Conservation (phyloP, 2,329 filamentous ascomycete genomes). For the Cytospora chrysosperma region DNA sequence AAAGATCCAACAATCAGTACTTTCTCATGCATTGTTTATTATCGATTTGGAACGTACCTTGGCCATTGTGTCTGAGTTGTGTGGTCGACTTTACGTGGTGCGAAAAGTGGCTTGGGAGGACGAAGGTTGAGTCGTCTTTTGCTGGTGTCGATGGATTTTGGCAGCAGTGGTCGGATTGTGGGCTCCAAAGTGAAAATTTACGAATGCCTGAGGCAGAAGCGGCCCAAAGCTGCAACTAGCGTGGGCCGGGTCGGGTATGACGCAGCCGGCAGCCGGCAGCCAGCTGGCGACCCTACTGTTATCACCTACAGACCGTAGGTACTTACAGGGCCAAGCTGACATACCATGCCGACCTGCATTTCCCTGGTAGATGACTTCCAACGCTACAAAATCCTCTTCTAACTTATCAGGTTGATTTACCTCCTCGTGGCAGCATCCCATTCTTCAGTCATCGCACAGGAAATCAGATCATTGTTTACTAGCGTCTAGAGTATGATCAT, state of each 20-base stretch:
- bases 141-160: slow-evolving; percentile 20
- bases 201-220: slow-evolving; percentile 22
- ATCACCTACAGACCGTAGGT: too few species aligned
- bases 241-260: neutral
- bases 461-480: neutral
- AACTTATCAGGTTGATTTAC: too few species aligned
- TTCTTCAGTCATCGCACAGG: neutral
- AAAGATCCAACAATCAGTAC: neutral
- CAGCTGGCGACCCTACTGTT: neutral
- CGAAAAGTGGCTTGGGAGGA: slow-evolving; percentile 23
- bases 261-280: neutral
- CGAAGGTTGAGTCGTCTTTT: slow-evolving; percentile 15
- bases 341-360: neutral
- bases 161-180: slow-evolving; percentile 19
- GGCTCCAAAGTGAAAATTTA: slow-evolving; percentile 19
- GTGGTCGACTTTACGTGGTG: slow-evolving; percentile 24
- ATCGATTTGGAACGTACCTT: slow-evolving; percentile 16
- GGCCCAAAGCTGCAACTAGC: neutral
- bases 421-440: neutral
- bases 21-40: neutral
- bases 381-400: too few species aligned
- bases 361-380: too few species aligned
- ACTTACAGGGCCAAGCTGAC: neutral
- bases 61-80: slow-evolving; percentile 23
- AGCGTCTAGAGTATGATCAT: neutral